Base-by-base conservation (phyloP, 2,329 filamentous ascomycete genomes). In the Didymella glomerata region DNA sequence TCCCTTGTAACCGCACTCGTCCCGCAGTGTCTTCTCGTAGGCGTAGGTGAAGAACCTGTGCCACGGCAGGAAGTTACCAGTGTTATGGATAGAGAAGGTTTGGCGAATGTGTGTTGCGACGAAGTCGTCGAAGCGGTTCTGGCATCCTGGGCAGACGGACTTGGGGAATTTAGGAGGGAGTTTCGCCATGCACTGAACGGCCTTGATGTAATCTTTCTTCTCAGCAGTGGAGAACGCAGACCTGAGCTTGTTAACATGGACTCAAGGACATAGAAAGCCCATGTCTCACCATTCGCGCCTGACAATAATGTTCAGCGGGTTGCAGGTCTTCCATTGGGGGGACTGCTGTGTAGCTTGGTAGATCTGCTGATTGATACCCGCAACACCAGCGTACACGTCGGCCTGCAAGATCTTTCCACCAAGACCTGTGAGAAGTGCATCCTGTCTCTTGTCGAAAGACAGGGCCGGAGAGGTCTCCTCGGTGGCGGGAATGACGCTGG, bases 291-390 rank as follows among this genome's bases (percentile, higher is more conserved):
- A 40, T 71, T 83, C 81, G 51, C 73, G 72, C 41, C 81, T 72
- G 5, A 80, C 66, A 16, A 69, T 68, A 11, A 76, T 75, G 57
- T 79, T 82, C 11, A 68, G 51, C 4, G 78, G 61, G 13, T 72
- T 79, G 58, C 79, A 81, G 27, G 64, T 72, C 36, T 66, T 66
- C 60, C 65, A 68, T 45, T 67, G 71, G 7, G 51, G 47, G 10
- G 48, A 24, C 54, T 70, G 54, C 34, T 65, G 58, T 6, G 57
- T 68, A 38, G 65, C 63, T 48, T 73, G 70, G 47, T 68, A 71
- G n/a, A 64, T 58, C 42, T 71, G 65, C 53, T 73, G 70, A 8
- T 68, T 70, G 36, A 69, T 57, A 34, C 57, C 66, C 27, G 70
- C 70, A 52, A 65, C 50, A 28, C 65, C 64, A 45, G 69, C 69